Conservation (phyloP, 1,284 basidiomycete genomes). For the Ustilago nuda region DNA sequence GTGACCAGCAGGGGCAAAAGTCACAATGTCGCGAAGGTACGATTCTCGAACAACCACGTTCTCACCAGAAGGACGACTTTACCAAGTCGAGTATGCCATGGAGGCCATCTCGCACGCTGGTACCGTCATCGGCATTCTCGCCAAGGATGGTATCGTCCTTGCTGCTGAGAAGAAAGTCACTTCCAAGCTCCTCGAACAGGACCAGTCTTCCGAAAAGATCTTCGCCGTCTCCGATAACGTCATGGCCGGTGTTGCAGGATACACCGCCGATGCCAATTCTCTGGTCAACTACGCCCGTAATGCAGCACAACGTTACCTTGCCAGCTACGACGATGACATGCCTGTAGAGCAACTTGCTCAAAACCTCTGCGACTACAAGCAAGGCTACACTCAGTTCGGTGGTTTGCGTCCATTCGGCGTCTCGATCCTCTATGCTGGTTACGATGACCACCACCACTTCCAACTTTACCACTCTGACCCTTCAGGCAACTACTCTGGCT, state of each 20-base stretch:
- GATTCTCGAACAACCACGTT: slow-evolving; percentile 67
- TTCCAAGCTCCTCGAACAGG: slow-evolving; percentile 94
- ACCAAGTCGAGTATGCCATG: slow-evolving; percentile 96
- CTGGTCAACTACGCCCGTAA: slow-evolving; percentile 93
- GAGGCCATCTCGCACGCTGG: slow-evolving; percentile 98
- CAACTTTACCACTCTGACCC: slow-evolving; percentile 99
- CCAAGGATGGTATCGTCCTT: slow-evolving; percentile 89
- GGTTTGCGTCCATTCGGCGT: slow-evolving; percentile 98
- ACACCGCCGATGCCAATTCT: slow-evolving; percentile 97
- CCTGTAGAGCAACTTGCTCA: slow-evolving; percentile 96
- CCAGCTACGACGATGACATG: slow-evolving; percentile 95
- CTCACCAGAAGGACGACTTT: slow-evolving; percentile 70
- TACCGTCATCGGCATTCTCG: slow-evolving; percentile 92
- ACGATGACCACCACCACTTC: slow-evolving; percentile 94
- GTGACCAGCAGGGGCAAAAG: neutral
- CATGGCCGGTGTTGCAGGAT: slow-evolving; percentile 91
- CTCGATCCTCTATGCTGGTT: slow-evolving; percentile 93
- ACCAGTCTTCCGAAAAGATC: slow-evolving; percentile 93
- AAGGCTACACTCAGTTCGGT: slow-evolving; percentile 97
- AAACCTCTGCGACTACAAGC: slow-evolving; percentile 94
- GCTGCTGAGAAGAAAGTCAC: slow-evolving; percentile 99
- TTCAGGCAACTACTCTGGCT: slow-evolving; percentile 97
- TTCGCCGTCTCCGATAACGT: slow-evolving; percentile 85
- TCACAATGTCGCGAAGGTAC: slow-evolving; percentile 67
- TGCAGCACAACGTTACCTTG: slow-evolving; percentile 86